Conservation (phyloP, 1,139 yeast genomes). For the Saccharomyces hybrid region DNA sequence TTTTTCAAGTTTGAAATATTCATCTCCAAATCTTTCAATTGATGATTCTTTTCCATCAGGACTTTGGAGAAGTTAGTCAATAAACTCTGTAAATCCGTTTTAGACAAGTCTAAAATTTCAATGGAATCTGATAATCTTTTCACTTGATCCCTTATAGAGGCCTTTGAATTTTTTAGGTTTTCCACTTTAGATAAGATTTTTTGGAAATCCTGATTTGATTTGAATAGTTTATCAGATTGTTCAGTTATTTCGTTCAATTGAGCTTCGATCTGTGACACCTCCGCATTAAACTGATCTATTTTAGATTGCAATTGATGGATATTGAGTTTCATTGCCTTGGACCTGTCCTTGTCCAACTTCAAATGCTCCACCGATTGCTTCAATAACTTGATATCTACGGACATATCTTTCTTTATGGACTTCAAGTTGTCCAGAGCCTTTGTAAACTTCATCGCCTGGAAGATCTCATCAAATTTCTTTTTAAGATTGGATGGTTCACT, state of each 20-base stretch:
- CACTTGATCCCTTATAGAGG: constrained; percentile 42
- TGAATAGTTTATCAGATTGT: constrained; percentile 59
- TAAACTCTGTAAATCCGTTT: constrained; percentile 42
- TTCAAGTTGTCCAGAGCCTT: constrained; percentile 82
- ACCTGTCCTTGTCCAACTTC: constrained; percentile 64
- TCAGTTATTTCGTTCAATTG: constrained; percentile 47
- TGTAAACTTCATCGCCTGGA: constrained; percentile 89
- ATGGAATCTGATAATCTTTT: constrained; percentile 41
- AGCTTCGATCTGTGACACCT: constrained; percentile 43
- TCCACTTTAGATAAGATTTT: constrained; percentile 58
- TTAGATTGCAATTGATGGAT: constrained; percentile 39
- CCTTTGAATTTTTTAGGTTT: constrained; percentile 43
- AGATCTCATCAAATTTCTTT: constrained; percentile 91
- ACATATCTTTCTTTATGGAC: constrained; percentile 65
- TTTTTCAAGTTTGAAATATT: constrained; percentile 17
- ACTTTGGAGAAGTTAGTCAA: constrained; percentile 48
- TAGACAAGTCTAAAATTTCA: constrained; percentile 39
- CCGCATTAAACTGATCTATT: constrained; percentile 40
- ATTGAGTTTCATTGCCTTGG: constrained; percentile 47
- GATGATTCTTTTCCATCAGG: constrained; percentile 35
- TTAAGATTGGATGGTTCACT: constrained; percentile 85
- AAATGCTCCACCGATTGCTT: constrained; percentile 74
- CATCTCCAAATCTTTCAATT: constrained; percentile 23
- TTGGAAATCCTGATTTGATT: constrained; percentile 77
- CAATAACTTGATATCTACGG: constrained; percentile 62